Conservation (phyloP, 345 rosid species). For the Noccaea bulbosa region DNA sequence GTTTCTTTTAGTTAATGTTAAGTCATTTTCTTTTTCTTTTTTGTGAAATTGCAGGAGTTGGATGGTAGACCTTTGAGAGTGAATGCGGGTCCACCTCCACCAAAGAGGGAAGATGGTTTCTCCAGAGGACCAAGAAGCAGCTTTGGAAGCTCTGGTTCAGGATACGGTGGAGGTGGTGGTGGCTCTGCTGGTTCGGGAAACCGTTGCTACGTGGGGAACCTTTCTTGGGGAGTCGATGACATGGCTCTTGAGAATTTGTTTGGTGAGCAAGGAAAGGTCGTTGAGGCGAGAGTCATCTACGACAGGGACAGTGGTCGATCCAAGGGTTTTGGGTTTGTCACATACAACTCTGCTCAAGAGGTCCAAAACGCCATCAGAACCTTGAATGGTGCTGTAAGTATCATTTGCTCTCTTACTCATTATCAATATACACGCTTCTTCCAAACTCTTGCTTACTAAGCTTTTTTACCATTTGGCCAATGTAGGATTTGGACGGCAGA, state of each 20-base stretch:
- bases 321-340: slow-evolving; percentile 95
- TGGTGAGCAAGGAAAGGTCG: slow-evolving; percentile 82
- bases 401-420: background rate
- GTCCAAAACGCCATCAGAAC: slow-evolving; percentile 70
- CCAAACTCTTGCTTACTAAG: background rate
- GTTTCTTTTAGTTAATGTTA: slow-evolving; percentile 7
- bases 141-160: slow-evolving; percentile 41
- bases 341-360: slow-evolving; percentile 78
- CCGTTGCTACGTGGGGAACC: slow-evolving; percentile 86
- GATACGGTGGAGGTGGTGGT: slow-evolving; percentile 43
- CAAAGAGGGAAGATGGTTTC: slow-evolving; percentile 58
- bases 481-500: slow-evolving; percentile 89
- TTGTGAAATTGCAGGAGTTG: slow-evolving; percentile 59
- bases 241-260: slow-evolving; percentile 79
- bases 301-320: slow-evolving; percentile 96
- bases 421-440: background rate
- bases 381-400: slow-evolving; percentile 82
- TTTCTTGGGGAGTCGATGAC: slow-evolving; percentile 94
- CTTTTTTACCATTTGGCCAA: slow-evolving; percentile 12
- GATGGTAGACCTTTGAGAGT: slow-evolving; percentile 93
- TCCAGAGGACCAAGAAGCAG: slow-evolving; percentile 51
- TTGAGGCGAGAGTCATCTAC: slow-evolving; percentile 90
- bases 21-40: background rate
- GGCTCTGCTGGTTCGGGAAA: slow-evolving; percentile 45
- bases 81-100: slow-evolving; percentile 83